Percentiles rank a stretch among this genome's conserved stretches.
Evolutionary conservation across 768 basidiomycete species (phyloP).

Genomic region (Mycena alexandri): DNA sequence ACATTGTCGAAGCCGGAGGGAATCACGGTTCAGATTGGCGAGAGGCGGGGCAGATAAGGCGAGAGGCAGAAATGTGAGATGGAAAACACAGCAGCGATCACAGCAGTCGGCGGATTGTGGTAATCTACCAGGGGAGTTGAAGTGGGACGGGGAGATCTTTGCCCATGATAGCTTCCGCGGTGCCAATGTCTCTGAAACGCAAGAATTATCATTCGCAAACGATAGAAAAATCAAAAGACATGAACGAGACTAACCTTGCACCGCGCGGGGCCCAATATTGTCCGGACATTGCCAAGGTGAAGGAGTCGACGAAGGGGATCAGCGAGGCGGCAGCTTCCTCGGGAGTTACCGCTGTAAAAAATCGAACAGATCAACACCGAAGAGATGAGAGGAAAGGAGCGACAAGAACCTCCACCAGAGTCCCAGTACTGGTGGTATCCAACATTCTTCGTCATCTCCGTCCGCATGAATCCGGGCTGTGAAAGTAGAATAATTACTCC

Average conservation of each 20-base stretch:
- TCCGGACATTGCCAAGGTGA: constrained; percentile 52
- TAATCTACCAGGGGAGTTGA: constrained; percentile 54
- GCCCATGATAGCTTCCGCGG: constrained; percentile 56
- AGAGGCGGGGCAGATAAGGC: too few relatives aligned
- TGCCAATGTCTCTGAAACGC: constrained; percentile 55
- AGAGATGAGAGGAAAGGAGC: background rate
- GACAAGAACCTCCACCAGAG: constrained; percentile 52
- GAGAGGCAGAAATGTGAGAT: too few relatives aligned
- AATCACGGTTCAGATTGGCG: too few relatives aligned
- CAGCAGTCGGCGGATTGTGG: too few relatives aligned
- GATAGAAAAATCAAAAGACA: background rate
- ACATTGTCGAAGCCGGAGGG: too few relatives aligned
- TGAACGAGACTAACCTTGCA: constrained; percentile 44
- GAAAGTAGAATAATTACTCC: background rate
- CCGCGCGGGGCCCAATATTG: constrained; percentile 63
- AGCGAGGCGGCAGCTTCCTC: constrained; percentile 55
- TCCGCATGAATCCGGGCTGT: constrained; percentile 63
- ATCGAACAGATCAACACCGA: background rate
- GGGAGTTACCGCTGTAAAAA: constrained; percentile 57
- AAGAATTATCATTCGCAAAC: background rate
- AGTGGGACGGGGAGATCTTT: constrained; percentile 55
- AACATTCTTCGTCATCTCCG: constrained; percentile 59
- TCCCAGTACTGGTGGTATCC: constrained; percentile 60
- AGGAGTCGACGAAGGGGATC: constrained; percentile 51
- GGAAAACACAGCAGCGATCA: too few relatives aligned